Percentiles rank a stretch among this genome's conserved stretches.
Conservation (phyloP, 2,329 filamentous ascomycete species). For the Sporothrix humicola region DNA sequence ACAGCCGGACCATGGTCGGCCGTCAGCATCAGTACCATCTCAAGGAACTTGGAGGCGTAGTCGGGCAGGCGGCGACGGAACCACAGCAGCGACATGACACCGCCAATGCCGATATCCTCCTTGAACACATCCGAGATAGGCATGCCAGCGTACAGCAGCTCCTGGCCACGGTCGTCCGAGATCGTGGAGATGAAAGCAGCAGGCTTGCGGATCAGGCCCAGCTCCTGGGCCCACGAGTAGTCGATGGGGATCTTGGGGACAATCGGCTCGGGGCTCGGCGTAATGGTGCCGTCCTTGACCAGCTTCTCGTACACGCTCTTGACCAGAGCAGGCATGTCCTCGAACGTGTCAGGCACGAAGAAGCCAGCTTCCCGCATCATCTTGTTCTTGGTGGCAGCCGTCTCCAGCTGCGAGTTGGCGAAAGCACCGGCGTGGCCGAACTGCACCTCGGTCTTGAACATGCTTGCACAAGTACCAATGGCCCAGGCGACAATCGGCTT, state of each 20-base stretch:
- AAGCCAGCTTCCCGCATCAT: constrained; percentile 94
- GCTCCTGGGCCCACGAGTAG: constrained; percentile 99
- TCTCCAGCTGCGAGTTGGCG: constrained; percentile 99
- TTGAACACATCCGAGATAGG: constrained; percentile 99
- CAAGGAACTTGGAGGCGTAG: constrained; percentile 98
- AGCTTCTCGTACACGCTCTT: constrained; percentile 85
- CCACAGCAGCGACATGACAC: constrained; percentile 99
- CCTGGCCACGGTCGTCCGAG: constrained; percentile 98
- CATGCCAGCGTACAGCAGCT: constrained; percentile 98
- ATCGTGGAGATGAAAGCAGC: constrained; percentile 99
- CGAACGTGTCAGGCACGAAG: constrained; percentile 93
- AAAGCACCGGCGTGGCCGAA: constrained; percentile 99
- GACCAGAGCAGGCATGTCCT: constrained; percentile 84
- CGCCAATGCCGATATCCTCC: constrained; percentile 98
- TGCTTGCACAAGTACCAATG: constrained; percentile 97
- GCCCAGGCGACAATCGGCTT: constrained; percentile 99
- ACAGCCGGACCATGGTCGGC: constrained; percentile 98
- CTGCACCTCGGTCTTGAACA: constrained; percentile 99
- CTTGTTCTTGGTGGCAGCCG: constrained; percentile 95
- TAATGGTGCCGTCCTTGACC: constrained; percentile 82
- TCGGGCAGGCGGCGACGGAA: constrained; percentile 96
- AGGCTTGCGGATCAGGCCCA: constrained; percentile 98
- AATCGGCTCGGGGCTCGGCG: constrained; percentile 83
- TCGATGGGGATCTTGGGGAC: constrained; percentile 99
- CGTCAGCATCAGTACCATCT: constrained; percentile 99